Evolutionary conservation across 129 eudicot genomes (phyloP).

Genomic region (Lonicera japonica): DNA sequence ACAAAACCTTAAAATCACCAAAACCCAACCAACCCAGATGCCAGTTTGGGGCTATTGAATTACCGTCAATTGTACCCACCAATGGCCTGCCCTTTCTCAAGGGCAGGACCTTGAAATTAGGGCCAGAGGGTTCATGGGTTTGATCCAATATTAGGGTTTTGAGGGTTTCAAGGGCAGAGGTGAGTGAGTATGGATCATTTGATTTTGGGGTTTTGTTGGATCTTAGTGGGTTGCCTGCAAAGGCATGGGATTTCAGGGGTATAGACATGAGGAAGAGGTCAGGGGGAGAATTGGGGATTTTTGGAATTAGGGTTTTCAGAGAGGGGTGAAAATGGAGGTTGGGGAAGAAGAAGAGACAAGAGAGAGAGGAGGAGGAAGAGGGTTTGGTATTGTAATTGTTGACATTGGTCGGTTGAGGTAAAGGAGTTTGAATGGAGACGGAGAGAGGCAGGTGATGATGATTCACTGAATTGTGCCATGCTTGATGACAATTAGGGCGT

Average conservation of each 20-base stretch:
- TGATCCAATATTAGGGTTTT: constrained; percentile 43
- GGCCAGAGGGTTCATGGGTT: constrained; percentile 41
- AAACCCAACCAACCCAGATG: constrained; percentile 84
- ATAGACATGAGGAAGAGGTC: constrained; percentile 46
- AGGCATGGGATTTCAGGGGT: constrained; percentile 51
- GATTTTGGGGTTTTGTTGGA: constrained; percentile 66
- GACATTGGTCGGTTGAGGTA: too few relatives aligned
- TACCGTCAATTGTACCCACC: constrained; percentile 41
- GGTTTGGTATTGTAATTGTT: too few relatives aligned
- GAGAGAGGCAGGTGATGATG: too few relatives aligned
- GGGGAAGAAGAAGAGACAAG: too few relatives aligned
- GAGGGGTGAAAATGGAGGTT: too few relatives aligned
- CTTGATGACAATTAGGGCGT: too few relatives aligned
- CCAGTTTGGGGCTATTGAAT: constrained; percentile 44
- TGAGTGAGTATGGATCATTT: constrained; percentile 48
- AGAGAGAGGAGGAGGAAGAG: too few relatives aligned
- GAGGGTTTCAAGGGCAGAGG: constrained; percentile 65
- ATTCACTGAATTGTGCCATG: too few relatives aligned
- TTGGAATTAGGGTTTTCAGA: too few relatives aligned
- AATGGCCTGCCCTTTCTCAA: constrained; percentile 82
- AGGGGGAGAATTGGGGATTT: too few relatives aligned
- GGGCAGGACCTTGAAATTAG: constrained; percentile 66
- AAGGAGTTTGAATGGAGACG: too few relatives aligned
- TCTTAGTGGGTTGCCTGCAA: constrained; percentile 65
- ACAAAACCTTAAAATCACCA: constrained; percentile 45